Evolutionary conservation across 257 asterid genomes (phyloP), one percentile per base, ranked within the genome.

Genomic region (Mitragyna speciosa): DNA sequence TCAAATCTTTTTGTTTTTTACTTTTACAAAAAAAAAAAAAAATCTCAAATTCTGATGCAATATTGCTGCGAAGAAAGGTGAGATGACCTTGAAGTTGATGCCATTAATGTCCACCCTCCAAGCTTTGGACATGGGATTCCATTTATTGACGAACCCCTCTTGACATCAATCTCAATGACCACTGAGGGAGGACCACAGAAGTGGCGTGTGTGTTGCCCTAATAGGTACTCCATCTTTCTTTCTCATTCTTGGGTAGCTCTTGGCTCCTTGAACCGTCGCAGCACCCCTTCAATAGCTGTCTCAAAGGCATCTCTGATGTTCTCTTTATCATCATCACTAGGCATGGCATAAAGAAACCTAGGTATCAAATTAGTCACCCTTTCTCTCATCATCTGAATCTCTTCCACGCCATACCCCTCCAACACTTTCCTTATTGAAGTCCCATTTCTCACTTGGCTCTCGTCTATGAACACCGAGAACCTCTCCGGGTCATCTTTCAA

Each of bases 401-500:
- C 92, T 76, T 88, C 93, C 33, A 82, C 82, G 78, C 90, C 84
- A 20, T 73, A 89, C 36, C 89, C 80, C 86, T 70, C 79, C 91
- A 93, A 73, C 26, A 76, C 66, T 26, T 12, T 59, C 39, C 66
- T 81, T 4, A 91, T 75, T 2, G 80, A 76, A 15, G 83, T 84
- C 75, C 97, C 97, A 12, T 88, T 92, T 80, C 80, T 86, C 85
- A 94, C 93, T 5, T 36, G 87, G 52, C 87, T 90, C 20, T 85
- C 90, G 70, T 91, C 94, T 71, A 94, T 90, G 22, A 85, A 90
- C 28, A 94, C 95, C 10, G 97, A 92, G 88, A 86, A 93, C 61
- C 92, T 91, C 77, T 88, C 93, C 45, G 93, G 92, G 4, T 92
- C 95, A 0, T 87, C 91, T 5, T 93, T 90, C 76, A 93, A 75